phyloP scores from a whole-genome alignment of 805 yeast species.

The Yarrowia deformans region DNA sequence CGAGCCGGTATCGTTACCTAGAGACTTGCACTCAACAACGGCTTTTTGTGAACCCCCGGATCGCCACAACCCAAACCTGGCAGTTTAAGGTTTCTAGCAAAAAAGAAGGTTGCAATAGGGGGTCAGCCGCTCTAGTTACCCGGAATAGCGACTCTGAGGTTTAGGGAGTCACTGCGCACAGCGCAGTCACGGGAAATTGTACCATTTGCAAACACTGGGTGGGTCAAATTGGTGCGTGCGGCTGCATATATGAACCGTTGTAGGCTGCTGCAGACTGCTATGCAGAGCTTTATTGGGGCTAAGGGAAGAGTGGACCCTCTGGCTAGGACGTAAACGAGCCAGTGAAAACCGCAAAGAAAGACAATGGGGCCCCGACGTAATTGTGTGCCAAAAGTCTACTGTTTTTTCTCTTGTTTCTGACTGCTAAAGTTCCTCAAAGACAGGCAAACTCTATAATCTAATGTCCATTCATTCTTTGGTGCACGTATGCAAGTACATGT shows the following conservation, averaged over 20 bases:
- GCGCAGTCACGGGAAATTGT: constrained; percentile 31
- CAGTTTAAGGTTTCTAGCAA: neutral
- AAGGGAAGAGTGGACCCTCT: too few relatives aligned
- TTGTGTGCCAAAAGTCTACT: constrained; percentile 12
- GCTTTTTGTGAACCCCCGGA: constrained; percentile 20
- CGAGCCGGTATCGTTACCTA: too few relatives aligned
- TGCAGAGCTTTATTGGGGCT: too few relatives aligned
- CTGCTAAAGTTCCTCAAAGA: constrained; percentile 7
- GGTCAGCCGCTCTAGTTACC: constrained; percentile 37
- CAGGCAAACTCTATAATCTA: constrained; percentile 1
- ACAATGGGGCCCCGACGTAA: constrained; percentile 4
- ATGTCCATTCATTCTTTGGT: constrained; percentile 26
- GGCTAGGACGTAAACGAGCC: neutral
- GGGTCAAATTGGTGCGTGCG: neutral
- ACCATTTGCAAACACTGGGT: neutral
- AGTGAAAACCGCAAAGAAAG: constrained; percentile 4
- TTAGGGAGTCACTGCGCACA: constrained; percentile 3
- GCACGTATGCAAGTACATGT: constrained; percentile 27
- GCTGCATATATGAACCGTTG: constrained; percentile 2
- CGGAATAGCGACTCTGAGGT: neutral
- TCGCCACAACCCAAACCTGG: constrained; percentile 20
- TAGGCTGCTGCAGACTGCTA: neutral
- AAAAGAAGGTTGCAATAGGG: constrained; percentile 20
- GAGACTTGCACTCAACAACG: constrained; percentile 8
- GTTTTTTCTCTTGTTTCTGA: constrained; percentile 1